Evolutionary conservation across 805 yeast species (phyloP).

Genomic region (Metschnikowia drakensbergensis): DNA sequence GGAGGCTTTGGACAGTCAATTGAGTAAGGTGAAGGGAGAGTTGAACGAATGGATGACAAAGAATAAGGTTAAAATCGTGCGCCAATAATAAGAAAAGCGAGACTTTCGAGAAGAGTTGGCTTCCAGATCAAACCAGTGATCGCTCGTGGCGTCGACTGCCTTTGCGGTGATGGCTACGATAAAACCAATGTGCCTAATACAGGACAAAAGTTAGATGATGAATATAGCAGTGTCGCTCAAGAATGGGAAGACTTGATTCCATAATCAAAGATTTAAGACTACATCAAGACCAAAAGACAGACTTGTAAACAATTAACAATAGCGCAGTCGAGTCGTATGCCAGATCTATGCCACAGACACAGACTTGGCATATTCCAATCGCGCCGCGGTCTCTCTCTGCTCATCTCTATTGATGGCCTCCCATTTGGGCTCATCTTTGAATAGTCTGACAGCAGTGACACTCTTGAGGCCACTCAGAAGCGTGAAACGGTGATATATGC

Average conservation of each 20-base stretch:
- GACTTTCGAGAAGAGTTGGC: not conserved
- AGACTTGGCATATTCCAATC: slow-evolving; percentile 30
- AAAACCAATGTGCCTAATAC: too few relatives aligned
- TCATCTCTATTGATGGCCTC: slow-evolving; percentile 71
- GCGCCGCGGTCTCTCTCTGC: slow-evolving; percentile 30
- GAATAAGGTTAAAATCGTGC: slow-evolving; percentile 41
- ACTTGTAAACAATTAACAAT: too few relatives aligned
- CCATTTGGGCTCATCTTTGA: slow-evolving; percentile 97
- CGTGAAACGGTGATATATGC: slow-evolving; percentile 92
- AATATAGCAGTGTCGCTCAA: too few relatives aligned
- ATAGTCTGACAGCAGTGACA: slow-evolving; percentile 76
- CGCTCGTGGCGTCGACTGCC: too few relatives aligned
- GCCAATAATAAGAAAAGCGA: slow-evolving; percentile 15
- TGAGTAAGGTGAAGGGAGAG: slow-evolving; percentile 26
- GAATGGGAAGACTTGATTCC: too few relatives aligned
- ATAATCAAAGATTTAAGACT: too few relatives aligned
- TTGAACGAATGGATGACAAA: slow-evolving; percentile 40
- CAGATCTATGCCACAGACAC: slow-evolving; percentile 22
- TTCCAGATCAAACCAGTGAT: too few relatives aligned
- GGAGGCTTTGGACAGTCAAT: slow-evolving; percentile 24
- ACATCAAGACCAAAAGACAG: too few relatives aligned
- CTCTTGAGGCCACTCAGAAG: slow-evolving; percentile 52
- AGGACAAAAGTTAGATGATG: too few relatives aligned
- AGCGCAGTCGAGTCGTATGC: too few relatives aligned
- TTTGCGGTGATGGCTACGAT: too few relatives aligned